Evolutionary conservation across 2,329 filamentous ascomycete genomes (phyloP).

Genomic region (Claviceps sp.): DNA sequence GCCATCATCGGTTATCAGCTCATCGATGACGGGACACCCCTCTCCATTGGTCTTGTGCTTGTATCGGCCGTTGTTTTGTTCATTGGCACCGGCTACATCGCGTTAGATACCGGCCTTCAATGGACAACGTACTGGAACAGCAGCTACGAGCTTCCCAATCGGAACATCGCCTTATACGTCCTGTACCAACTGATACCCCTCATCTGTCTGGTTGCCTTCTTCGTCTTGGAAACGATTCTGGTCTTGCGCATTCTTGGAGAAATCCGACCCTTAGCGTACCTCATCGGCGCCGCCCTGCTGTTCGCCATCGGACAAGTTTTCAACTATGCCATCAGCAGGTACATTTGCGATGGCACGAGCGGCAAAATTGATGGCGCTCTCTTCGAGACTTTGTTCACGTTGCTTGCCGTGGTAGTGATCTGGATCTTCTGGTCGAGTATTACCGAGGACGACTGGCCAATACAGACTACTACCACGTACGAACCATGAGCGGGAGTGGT

Average conservation of each 20-base stretch:
- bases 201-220: constrained; percentile 79
- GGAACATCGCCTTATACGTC: constrained; percentile 79
- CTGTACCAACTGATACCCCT: constrained; percentile 84
- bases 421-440: constrained; percentile 99
- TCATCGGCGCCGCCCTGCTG: constrained; percentile 57
- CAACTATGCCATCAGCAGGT: constrained; percentile 83
- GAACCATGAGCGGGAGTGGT: constrained; percentile 13
- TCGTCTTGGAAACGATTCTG: constrained; percentile 67
- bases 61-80: constrained; percentile 60
- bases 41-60: constrained; percentile 66
- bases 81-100: constrained; percentile 87
- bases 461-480: constrained; percentile 31
- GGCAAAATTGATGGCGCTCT: constrained; percentile 87
- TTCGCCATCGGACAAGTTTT: constrained; percentile 93
- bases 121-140: constrained; percentile 70
- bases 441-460: constrained; percentile 95
- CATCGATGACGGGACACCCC: constrained; percentile 78
- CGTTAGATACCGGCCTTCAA: constrained; percentile 77
- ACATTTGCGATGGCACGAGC: constrained; percentile 71
- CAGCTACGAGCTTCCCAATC: constrained; percentile 45
- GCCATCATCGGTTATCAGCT: constrained; percentile 87
- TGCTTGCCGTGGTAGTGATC: constrained; percentile 66
- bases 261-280: constrained; percentile 81
- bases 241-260: constrained; percentile 82
- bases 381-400: constrained; percentile 87